A percentile compares a stretch with the other conserved stretches of the same genome.
Conservation (phyloP, 805 yeast genomes). For the Hanseniaspora lachancei region DNA sequence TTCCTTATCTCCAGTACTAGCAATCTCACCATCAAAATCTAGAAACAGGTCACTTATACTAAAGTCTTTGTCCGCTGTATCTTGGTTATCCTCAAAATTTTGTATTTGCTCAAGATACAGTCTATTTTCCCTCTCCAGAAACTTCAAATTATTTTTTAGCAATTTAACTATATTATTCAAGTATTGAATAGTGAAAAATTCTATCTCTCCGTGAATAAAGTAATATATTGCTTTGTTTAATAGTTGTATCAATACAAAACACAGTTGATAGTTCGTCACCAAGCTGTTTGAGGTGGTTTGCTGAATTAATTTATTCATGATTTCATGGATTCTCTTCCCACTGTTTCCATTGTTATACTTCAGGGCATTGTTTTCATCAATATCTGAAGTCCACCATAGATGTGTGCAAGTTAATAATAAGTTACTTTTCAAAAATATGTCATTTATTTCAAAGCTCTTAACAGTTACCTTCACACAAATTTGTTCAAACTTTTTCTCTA, state of each 20-base stretch:
- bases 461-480: slow-evolving; percentile 21
- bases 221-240: slow-evolving; percentile 75
- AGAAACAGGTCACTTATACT: not conserved
- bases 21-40: not conserved
- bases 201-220: slow-evolving; percentile 64
- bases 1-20: not conserved
- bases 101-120: not conserved
- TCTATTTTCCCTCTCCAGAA: slow-evolving; percentile 30
- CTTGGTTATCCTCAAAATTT: not conserved
- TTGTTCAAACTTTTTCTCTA: slow-evolving; percentile 15
- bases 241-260: slow-evolving; percentile 80
- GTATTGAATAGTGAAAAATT: slow-evolving; percentile 53
- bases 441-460: slow-evolving; percentile 6
- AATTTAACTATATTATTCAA: slow-evolving; percentile 78
- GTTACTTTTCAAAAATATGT: slow-evolving; percentile 6
- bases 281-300: slow-evolving; percentile 3
- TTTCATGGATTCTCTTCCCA: slow-evolving; percentile 3
- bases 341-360: slow-evolving; percentile 17
- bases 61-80: not conserved
- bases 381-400: slow-evolving; percentile 71
- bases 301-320: slow-evolving; percentile 5
- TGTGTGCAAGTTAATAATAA: slow-evolving; percentile 60
- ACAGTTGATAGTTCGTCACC: slow-evolving; percentile 3
- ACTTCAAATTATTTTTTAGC: slow-evolving; percentile 46
- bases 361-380: slow-evolving; percentile 35